Percentiles rank a stretch among this genome's conserved stretches.
phyloP scores from a whole-genome alignment of 768 basidiomycete genomes.

The Boletellus ananiceps region DNA sequence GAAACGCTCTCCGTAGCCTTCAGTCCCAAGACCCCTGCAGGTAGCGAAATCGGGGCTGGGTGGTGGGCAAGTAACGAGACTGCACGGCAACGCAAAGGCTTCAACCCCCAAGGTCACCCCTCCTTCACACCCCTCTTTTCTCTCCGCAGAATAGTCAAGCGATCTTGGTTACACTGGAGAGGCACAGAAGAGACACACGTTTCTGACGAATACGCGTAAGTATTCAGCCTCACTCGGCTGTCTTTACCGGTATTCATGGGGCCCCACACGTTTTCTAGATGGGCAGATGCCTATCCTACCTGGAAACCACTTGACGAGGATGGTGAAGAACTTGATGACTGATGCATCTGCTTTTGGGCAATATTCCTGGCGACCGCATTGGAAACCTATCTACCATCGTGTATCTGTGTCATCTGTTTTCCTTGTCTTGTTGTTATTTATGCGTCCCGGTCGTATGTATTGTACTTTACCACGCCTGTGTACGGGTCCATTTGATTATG shows the following conservation, averaged over 20 bases:
- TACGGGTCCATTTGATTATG: background rate
- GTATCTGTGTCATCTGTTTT: background rate
- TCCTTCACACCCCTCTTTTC: conserved; percentile 8
- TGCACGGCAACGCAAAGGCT: conserved; percentile 3
- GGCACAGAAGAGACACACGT: background rate
- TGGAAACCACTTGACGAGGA: conserved; percentile 19
- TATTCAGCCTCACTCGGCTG: background rate
- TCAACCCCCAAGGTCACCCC: background rate
- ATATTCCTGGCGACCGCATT: too few species aligned
- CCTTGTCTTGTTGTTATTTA: background rate
- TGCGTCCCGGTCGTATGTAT: background rate
- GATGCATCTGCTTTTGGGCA: background rate
- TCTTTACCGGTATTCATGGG: too few species aligned
- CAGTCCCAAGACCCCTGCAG: background rate
- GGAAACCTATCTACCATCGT: background rate
- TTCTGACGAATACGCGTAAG: conserved; percentile 5
- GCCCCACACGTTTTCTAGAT: conserved; percentile 1
- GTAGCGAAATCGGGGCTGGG: background rate
- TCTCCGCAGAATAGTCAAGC: conserved; percentile 4
- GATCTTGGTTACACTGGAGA: background rate
- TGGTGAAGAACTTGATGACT: conserved; percentile 4
- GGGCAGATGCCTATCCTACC: conserved; percentile 9
- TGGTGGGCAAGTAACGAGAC: conserved; percentile 6
- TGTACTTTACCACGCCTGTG: background rate
- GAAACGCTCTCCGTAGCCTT: conserved; percentile 10